These are phyloP conservation scores for Phytophthora pistaciae DNA, from an alignment of 352 stramenopile species.

Conservation along the genomic window DNA sequence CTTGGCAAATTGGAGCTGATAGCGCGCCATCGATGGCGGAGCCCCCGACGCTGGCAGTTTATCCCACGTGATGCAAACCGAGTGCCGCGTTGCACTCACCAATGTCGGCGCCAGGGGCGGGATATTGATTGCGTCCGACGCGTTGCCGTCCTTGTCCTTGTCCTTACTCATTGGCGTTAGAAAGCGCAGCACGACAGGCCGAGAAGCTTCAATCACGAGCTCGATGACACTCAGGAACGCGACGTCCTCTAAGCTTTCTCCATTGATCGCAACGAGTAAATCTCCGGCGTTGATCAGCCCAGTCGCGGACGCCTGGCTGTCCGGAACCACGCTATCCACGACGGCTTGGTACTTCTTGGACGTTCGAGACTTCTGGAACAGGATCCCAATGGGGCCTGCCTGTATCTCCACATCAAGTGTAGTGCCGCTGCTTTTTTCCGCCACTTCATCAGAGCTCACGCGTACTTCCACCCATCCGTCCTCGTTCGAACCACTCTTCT, in stretches of 20 bases:
- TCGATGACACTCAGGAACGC: constrained; percentile 83
- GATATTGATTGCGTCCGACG: constrained; percentile 66
- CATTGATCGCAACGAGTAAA: constrained; percentile 81
- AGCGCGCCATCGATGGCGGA: constrained; percentile 37
- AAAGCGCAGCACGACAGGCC: constrained; percentile 77
- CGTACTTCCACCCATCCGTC: constrained; percentile 86
- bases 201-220: constrained; percentile 72
- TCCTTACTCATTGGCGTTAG: constrained; percentile 57
- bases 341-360: constrained; percentile 78
- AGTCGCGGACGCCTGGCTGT: constrained; percentile 80
- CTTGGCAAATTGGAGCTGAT: constrained; percentile 75
- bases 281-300: constrained; percentile 76
- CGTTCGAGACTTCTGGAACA: constrained; percentile 76
- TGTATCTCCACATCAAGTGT: constrained; percentile 80
- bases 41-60: constrained; percentile 38
- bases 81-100: constrained; percentile 68
- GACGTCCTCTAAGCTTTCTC: constrained; percentile 64
- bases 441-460: constrained; percentile 52
- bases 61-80: constrained; percentile 71
- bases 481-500: constrained; percentile 50
- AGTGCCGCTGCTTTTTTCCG: constrained; percentile 58
- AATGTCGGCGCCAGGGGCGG: constrained; percentile 69
- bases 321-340: constrained; percentile 84
- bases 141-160: constrained; percentile 41
- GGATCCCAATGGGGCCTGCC: constrained; percentile 73